Percentiles rank a stretch among this genome's conserved stretches.
phyloP scores from a whole-genome alignment of 495 filamentous ascomycete genomes.

The Letharia columbiana region DNA sequence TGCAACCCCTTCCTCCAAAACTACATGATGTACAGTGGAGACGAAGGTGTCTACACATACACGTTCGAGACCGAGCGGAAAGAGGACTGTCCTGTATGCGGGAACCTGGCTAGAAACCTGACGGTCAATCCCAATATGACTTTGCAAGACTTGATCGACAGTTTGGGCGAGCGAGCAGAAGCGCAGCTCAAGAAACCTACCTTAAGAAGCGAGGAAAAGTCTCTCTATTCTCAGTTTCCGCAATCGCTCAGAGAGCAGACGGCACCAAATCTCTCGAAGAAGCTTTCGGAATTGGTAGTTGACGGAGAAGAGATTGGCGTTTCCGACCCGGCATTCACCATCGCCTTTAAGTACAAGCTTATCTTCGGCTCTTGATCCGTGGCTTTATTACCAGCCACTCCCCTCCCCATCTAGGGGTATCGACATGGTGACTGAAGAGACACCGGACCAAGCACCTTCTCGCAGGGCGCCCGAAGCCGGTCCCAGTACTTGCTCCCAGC shows the following conservation, averaged over 20 bases:
- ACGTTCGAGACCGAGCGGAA: constrained; percentile 92
- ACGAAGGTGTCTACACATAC: constrained; percentile 92
- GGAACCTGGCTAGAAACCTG: constrained; percentile 66
- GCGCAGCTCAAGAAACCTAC: constrained; percentile 86
- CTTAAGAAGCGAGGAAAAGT: constrained; percentile 68
- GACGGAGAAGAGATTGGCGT: constrained; percentile 70
- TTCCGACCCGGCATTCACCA: constrained; percentile 70
- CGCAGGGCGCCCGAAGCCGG: not conserved
- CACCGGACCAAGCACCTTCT: not conserved
- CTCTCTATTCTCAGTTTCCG: constrained; percentile 82
- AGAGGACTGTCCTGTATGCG: constrained; percentile 89
- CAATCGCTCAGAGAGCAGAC: constrained; percentile 74
- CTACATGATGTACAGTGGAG: constrained; percentile 99
- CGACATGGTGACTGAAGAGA: not conserved
- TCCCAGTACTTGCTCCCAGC: not conserved
- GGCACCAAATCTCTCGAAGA: constrained; percentile 69
- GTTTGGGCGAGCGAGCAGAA: constrained; percentile 71
- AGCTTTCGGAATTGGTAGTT: constrained; percentile 53
- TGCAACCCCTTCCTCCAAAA: constrained; percentile 78
- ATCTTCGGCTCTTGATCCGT: constrained; percentile 31
- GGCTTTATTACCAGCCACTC: not conserved
- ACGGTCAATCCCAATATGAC: constrained; percentile 62
- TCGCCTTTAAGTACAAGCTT: constrained; percentile 63
- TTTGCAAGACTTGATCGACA: constrained; percentile 77
- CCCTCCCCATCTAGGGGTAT: not conserved